phyloP scores from a whole-genome alignment of 2,329 filamentous ascomycete species.

The Berkeleyomyces basicola region DNA sequence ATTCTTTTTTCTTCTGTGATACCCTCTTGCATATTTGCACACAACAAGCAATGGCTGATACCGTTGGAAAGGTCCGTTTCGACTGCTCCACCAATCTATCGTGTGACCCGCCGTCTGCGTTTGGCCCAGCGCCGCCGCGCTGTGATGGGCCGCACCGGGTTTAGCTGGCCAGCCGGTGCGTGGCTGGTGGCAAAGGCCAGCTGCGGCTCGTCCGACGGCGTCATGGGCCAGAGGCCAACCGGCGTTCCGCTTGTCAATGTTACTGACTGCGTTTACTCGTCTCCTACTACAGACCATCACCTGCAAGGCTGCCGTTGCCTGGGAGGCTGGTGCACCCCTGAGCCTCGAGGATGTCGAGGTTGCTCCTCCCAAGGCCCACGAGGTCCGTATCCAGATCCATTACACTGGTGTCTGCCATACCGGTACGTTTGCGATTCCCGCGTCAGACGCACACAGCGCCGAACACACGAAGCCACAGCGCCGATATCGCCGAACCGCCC shows the following conservation, averaged over 20 bases:
- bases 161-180: too few relatives aligned
- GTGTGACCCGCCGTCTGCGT: background rate
- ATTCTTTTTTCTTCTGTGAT: background rate
- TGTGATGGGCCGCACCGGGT: background rate
- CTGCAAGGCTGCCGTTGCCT: conserved; percentile 94
- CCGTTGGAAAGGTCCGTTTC: conserved; percentile 12
- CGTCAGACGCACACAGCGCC: too few relatives aligned
- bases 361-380: conserved; percentile 69
- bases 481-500: too few relatives aligned
- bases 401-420: conserved; percentile 99
- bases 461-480: too few relatives aligned
- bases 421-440: conserved; percentile 33
- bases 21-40: background rate
- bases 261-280: background rate
- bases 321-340: conserved; percentile 86
- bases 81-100: too few relatives aligned
- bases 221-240: background rate
- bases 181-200: too few relatives aligned
- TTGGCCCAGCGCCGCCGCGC: background rate
- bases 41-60: conserved; percentile 13
- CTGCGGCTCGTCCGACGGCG: background rate
- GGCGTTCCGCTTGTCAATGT: too few relatives aligned
- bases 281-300: conserved; percentile 55
- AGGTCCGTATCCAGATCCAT: conserved; percentile 92
- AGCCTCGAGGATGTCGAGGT: conserved; percentile 88